Percentiles rank a stretch among this genome's conserved stretches.
These are phyloP conservation scores for Coemansia sp. DNA, from an alignment of 192 early-diverging fungal genomes.

Conservation along the genomic window DNA sequence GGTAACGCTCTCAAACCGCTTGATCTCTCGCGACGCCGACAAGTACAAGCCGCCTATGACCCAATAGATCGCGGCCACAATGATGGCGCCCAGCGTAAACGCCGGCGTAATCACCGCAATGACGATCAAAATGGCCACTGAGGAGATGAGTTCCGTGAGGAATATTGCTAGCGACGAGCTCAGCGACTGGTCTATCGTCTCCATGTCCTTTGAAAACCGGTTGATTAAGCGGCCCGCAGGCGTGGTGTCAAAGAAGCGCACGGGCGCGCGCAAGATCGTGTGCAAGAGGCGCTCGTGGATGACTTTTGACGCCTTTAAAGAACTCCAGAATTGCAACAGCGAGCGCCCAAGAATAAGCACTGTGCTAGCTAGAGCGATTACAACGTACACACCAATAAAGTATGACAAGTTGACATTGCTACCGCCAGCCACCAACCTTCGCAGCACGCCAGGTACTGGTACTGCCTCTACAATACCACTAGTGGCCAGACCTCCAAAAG, in stretches of 20 bases:
- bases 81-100: constrained; percentile 55
- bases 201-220: constrained; percentile 83
- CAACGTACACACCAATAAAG: constrained; percentile 72
- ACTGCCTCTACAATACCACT: background rate
- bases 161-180: constrained; percentile 61
- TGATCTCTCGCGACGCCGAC: constrained; percentile 70
- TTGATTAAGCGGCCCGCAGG: constrained; percentile 85
- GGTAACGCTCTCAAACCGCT: constrained; percentile 71
- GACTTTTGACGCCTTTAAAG: constrained; percentile 33
- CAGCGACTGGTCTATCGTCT: constrained; percentile 73
- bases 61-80: constrained; percentile 50
- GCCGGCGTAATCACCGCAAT: constrained; percentile 53
- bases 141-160: constrained; percentile 41
- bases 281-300: constrained; percentile 45
- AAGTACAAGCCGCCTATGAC: constrained; percentile 65
- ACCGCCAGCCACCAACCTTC: constrained; percentile 75
- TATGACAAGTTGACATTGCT: constrained; percentile 59
- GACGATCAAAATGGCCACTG: constrained; percentile 47
- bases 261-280: constrained; percentile 58
- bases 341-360: constrained; percentile 33
- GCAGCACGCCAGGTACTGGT: constrained; percentile 19
- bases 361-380: constrained; percentile 31
- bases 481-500: background rate
- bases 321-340: constrained; percentile 47
- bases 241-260: constrained; percentile 67